Evolutionary conservation across 177 flowering plant species (phyloP).

Genomic region (Vitis hybrid): DNA sequence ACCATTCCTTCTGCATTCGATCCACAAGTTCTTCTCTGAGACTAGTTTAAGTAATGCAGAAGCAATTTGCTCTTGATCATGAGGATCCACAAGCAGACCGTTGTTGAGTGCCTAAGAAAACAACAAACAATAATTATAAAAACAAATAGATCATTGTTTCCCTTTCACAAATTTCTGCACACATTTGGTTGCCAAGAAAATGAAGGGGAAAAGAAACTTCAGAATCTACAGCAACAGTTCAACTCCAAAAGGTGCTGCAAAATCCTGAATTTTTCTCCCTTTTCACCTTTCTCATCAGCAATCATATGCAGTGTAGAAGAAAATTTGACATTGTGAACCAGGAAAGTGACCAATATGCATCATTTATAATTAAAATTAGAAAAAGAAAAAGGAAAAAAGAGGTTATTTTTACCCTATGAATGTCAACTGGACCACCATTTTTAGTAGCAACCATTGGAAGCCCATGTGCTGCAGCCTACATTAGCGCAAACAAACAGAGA

Average conservation of each 20-base stretch:
- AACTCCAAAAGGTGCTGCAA: neutral
- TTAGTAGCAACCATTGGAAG: conserved; percentile 98
- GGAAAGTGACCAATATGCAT: neutral
- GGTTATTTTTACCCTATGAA: conserved; percentile 61
- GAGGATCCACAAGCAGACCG: conserved; percentile 94
- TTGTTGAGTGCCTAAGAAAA: conserved; percentile 72
- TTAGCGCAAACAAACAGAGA: conserved; percentile 5
- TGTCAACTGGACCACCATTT: conserved; percentile 98
- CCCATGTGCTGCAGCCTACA: conserved; percentile 98
- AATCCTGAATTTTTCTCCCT: neutral
- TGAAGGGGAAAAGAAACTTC: neutral
- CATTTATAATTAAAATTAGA: neutral
- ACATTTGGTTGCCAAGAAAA: neutral
- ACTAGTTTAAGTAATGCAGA: conserved; percentile 85
- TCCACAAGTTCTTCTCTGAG: conserved; percentile 88
- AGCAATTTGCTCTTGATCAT: conserved; percentile 78
- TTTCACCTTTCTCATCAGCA: neutral
- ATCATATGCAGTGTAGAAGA: neutral
- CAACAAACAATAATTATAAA: neutral
- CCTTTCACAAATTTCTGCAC: neutral
- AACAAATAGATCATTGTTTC: too few species aligned
- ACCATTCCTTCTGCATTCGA: conserved; percentile 78
- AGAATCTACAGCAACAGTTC: neutral
- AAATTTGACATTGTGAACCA: neutral
- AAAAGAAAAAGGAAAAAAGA: neutral